Percentiles rank a stretch among this genome's conserved stretches.
Evolutionary conservation across 441 rosid species (phyloP).

Genomic region (Adansonia gregorii): DNA sequence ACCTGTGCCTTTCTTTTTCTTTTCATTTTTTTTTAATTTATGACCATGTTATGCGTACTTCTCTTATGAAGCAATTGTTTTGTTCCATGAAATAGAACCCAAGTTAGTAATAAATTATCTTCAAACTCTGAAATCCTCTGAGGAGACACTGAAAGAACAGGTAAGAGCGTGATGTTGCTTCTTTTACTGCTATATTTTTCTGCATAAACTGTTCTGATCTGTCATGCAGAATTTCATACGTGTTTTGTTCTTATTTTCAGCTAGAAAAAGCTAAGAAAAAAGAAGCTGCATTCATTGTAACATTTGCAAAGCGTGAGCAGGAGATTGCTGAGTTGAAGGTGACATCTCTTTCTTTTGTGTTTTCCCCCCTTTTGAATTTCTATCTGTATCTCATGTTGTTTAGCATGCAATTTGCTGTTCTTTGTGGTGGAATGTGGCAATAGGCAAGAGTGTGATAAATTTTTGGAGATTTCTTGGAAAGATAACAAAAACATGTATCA

Average conservation of each 20-base stretch:
- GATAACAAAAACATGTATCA: neutral
- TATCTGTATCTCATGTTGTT: neutral
- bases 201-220: constrained; percentile 14
- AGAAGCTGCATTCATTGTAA: constrained; percentile 97
- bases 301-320: constrained; percentile 94
- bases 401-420: neutral
- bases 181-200: neutral
- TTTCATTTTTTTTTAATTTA: neutral
- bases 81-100: constrained; percentile 60
- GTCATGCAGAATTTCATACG: constrained; percentile 31
- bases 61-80: constrained; percentile 22
- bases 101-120: constrained; percentile 70
- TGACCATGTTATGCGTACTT: constrained; percentile 20
- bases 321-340: constrained; percentile 96
- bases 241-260: constrained; percentile 49
- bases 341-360: constrained; percentile 17
- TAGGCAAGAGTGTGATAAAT: neutral
- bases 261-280: constrained; percentile 93
- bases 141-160: constrained; percentile 89
- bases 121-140: constrained; percentile 80
- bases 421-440: neutral
- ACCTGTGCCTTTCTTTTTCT: neutral
- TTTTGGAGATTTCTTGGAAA: constrained; percentile 5
- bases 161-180: constrained; percentile 40
- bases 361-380: neutral